Evolutionary conservation across 345 rosid genomes (phyloP), one percentile per base, ranked within the genome.

Genomic region (Populus ilicifolia): DNA sequence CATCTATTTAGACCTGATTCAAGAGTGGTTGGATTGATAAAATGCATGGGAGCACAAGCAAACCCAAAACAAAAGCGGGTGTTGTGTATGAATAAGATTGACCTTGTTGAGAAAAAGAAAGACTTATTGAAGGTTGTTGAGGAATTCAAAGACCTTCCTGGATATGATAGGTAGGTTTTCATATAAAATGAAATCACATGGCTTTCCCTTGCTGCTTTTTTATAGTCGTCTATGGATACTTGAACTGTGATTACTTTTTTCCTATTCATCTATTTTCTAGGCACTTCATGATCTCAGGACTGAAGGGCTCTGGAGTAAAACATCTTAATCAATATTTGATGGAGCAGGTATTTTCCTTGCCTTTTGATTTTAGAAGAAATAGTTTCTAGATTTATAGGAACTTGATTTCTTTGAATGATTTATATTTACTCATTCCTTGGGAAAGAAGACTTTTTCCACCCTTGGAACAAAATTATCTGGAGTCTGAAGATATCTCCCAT

Each of bases 51-150:
- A 5, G 84, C 84, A 70, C 88, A 88, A 81, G 80, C 77, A 80
- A 86, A 90, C 78, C 80, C 91, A 6, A 90, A 84, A 74, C 99
- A 96, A 74, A 89, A 87, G 79, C 88, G 96, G 70, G 77, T 96
- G 44, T 85, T 96, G 80, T 96, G 99, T 84, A 89, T 96, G 93
- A 96, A 96, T 78, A 93, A 95, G 84, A 87, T 92, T 79, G 98
- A 92, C 84, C 82, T 95, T 59, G 91, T 95, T 70, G 89, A 86
- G 75, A 95, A 87, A 48, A 96, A 92, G 86, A 90, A 93, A 80
- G 93, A 93, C 72, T 85, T 95, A 11, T 79, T 93, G 80, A 86
- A 85, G 77, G 98, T 91, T 80, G 86, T 85, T 62, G 86, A 92
- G 78, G 92, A 90, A 82, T 92, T 93, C 75, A 90, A 90, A 88